phyloP scores from a whole-genome alignment of 208 protist species.

The Crithidia acanthocephali region DNA sequence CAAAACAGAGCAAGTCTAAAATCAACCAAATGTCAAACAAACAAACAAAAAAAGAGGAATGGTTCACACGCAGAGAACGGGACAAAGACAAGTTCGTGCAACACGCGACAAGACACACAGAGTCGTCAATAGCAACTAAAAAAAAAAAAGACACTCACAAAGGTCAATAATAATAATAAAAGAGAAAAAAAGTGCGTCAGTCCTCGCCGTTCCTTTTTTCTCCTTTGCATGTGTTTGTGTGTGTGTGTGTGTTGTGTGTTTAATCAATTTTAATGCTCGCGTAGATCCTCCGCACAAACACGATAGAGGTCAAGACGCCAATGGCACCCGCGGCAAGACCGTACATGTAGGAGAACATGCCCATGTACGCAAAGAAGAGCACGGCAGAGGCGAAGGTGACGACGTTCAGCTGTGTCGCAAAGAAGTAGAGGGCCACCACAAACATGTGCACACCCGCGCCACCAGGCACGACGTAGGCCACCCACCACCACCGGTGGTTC shows the following conservation, averaged over 20 bases:
- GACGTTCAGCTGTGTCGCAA: slow-evolving; percentile 75
- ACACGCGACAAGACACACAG: no score
- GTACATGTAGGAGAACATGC: slow-evolving; percentile 74
- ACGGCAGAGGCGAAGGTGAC: slow-evolving; percentile 68
- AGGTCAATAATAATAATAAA: background rate
- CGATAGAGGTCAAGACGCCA: slow-evolving; percentile 73
- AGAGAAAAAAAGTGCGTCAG: background rate
- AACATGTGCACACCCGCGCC: slow-evolving; percentile 94
- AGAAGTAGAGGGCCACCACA: slow-evolving; percentile 93
- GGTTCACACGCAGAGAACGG: no score
- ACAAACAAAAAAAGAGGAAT: no score
- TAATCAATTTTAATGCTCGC: slow-evolving; percentile 56
- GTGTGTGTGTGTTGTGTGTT: no score
- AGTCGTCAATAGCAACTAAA: no score
- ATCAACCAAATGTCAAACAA: no score
- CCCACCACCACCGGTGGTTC: slow-evolving; percentile 99
- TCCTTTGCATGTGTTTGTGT: background rate
- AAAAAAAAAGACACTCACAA: background rate
- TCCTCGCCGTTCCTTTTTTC: no score
- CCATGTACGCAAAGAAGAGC: slow-evolving; percentile 93
- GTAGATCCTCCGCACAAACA: slow-evolving; percentile 90
- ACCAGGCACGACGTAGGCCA: slow-evolving; percentile 93
- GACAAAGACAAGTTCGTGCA: no score
- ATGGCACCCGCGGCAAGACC: slow-evolving; percentile 83
- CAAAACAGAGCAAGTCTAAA: no score